Evolutionary conservation across 805 yeast species (phyloP).

Genomic region (Ogataea henricii): DNA sequence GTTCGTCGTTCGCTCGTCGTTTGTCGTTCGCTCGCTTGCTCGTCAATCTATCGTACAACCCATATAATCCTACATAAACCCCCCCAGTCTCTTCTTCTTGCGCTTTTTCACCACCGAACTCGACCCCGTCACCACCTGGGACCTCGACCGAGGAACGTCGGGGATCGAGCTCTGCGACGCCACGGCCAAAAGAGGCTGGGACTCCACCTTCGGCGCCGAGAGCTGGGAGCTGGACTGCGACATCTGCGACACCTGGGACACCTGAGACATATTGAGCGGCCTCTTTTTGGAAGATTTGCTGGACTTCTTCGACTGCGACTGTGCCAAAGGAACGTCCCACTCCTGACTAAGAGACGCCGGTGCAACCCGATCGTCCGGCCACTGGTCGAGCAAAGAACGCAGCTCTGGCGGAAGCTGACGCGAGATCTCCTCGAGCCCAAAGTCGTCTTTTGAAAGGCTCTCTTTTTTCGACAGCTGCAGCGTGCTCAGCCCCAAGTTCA

Average conservation of each 20-base stretch:
- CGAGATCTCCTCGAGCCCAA: slow-evolving; percentile 5
- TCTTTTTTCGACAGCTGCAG: slow-evolving; percentile 9
- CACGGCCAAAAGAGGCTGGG: neutral
- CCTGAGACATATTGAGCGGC: neutral
- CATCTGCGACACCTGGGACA: slow-evolving; percentile 1
- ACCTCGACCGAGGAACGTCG: slow-evolving; percentile 5
- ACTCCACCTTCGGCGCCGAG: slow-evolving; percentile 1
- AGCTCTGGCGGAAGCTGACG: slow-evolving; percentile 12
- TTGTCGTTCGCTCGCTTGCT: too few species aligned
- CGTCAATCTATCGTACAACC: too few species aligned
- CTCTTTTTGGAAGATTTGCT: neutral
- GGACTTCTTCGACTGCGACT: neutral
- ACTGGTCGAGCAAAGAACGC: slow-evolving; percentile 18
- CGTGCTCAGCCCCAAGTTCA: slow-evolving; percentile 17
- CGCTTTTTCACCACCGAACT: slow-evolving; percentile 12
- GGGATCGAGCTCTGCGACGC: slow-evolving; percentile 8
- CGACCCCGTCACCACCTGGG: slow-evolving; percentile 9
- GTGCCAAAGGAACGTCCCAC: slow-evolving; percentile 11
- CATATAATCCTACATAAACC: slow-evolving; percentile 15
- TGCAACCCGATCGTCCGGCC: slow-evolving; percentile 15
- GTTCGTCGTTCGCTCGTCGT: too few species aligned
- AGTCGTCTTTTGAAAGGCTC: neutral
- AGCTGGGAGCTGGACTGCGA: neutral
- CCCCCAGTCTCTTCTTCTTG: slow-evolving; percentile 22
- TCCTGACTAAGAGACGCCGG: neutral